These are phyloP conservation scores for Ogataea thermomethanolica DNA, from an alignment of 805 yeast genomes.

Conservation along the genomic window DNA sequence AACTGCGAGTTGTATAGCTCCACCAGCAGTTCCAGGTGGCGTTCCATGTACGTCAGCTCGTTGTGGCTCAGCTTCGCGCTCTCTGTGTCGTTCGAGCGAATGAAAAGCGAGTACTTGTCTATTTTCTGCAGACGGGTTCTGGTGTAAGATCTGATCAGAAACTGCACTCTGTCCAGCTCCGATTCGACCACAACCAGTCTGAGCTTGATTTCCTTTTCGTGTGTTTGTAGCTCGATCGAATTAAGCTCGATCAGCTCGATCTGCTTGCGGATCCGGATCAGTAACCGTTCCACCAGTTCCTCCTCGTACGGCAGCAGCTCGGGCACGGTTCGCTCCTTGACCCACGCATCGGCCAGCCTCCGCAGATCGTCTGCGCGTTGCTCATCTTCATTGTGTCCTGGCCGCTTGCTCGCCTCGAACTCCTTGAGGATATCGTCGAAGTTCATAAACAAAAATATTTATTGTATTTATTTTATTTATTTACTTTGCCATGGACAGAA, in stretches of 20 bases:
- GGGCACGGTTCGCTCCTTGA: constrained; percentile 81
- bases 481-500: constrained; percentile 25
- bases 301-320: constrained; percentile 77
- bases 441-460: constrained; percentile 36
- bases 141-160: constrained; percentile 73
- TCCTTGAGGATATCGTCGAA: constrained; percentile 70
- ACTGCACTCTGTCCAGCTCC: constrained; percentile 84
- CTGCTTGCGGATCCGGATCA: constrained; percentile 60
- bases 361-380: constrained; percentile 37
- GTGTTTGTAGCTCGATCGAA: constrained; percentile 69
- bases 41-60: constrained; percentile 64
- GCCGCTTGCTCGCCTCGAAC: constrained; percentile 43
- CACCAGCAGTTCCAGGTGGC: constrained; percentile 61
- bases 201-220: constrained; percentile 65
- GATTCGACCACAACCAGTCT: constrained; percentile 84
- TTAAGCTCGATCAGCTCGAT: constrained; percentile 74
- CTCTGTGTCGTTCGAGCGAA: constrained; percentile 43
- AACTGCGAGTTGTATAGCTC: constrained; percentile 67
- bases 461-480: constrained; percentile 1
- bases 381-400: constrained; percentile 22
- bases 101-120: constrained; percentile 62
- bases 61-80: constrained; percentile 47
- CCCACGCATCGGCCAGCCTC: constrained; percentile 63
- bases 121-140: constrained; percentile 74
- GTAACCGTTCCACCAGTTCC: constrained; percentile 52